Base-by-base conservation (phyloP, 208 protist genomes). In the Crithidia sp. region DNA sequence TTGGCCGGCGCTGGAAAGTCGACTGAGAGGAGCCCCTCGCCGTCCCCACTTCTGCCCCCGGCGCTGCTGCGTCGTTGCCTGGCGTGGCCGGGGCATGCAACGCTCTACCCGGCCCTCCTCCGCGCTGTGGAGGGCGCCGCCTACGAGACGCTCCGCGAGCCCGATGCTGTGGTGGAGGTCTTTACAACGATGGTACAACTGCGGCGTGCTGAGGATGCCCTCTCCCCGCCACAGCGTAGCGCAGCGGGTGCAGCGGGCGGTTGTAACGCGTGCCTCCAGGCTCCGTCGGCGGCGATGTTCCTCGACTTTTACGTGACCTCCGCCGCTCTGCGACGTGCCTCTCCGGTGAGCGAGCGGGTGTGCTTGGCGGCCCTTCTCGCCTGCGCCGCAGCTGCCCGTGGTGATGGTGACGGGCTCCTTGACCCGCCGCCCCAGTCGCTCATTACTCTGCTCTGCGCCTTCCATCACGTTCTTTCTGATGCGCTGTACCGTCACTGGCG, bases 241-340 rank as follows among this genome's bases (percentile, higher is more conserved):
- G 28, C 28, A 28, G 28, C 28, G 28, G 28, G 28, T 28, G 28
- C 28, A 28, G 5, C 8, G n/a, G 17, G 19, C 17, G 19, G 39
- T 44, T 14, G 2, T 10, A 40, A 40, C 5, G 5, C 28, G 28
- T 28, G 28, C 28, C 28, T 28, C 28, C 28, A 28, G 28, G 28
- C 28, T 28, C 1, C 65, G 4, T 41, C 74, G 13, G 67, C 53
- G 60, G 61, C 62, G 40, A 60, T 57, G 28, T 74, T 79, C 52
- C 62, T 79, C 13, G 5, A 41, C 40, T 79, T 79, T 19, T 79
- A 79, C 52, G 52, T 70, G 54, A 45, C 28, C 40, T 79, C 74
- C 0, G 37, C 47, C 50, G 43, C 54, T 12, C 60, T 79, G 61
- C 74, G 74, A 19, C 67, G 74, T 5, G 44, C 56, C 5, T 62